These are phyloP conservation scores for Tolypocladium album DNA, from an alignment of 2,329 filamentous ascomycete species.

Conservation along the genomic window DNA sequence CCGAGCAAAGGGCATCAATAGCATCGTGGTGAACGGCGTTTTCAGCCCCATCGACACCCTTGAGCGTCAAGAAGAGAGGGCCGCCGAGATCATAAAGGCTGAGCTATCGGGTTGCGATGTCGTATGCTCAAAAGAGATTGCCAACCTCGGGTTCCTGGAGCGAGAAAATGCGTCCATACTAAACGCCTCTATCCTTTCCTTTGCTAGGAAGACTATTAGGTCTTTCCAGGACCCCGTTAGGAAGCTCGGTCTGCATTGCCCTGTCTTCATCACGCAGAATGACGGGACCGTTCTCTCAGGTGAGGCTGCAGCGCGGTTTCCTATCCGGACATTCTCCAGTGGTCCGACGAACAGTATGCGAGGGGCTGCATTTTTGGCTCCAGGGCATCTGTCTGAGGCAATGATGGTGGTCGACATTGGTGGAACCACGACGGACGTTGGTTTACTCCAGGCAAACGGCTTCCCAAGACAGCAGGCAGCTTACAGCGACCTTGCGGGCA, in stretches of 20 bases:
- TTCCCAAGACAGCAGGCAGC: constrained; percentile 54
- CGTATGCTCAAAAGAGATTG: constrained; percentile 40
- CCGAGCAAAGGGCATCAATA: constrained; percentile 29
- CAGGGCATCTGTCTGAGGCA: constrained; percentile 22
- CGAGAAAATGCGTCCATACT: constrained; percentile 55
- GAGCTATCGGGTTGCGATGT: constrained; percentile 31
- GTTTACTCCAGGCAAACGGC: constrained; percentile 47
- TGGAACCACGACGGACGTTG: constrained; percentile 56
- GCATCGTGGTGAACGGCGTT: constrained; percentile 36
- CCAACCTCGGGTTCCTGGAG: constrained; percentile 45
- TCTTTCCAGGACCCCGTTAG: constrained; percentile 43
- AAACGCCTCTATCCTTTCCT: constrained; percentile 49
- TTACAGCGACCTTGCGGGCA: constrained; percentile 50
- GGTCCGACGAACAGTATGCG: constrained; percentile 55
- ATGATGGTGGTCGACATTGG: constrained; percentile 57
- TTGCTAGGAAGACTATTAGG: constrained; percentile 44
- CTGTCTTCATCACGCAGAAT: constrained; percentile 52
- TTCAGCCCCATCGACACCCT: constrained; percentile 42
- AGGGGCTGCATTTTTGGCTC: constrained; percentile 48
- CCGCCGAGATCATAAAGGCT: constrained; percentile 27
- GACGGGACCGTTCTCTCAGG: constrained; percentile 50
- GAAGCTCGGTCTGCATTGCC: constrained; percentile 37
- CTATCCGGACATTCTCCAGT: constrained; percentile 51
- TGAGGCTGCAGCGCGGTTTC: constrained; percentile 40
- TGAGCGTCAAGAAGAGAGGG: constrained; percentile 36